phyloP scores from a whole-genome alignment of 495 filamentous ascomycete species.

The Aspergillus diversus region DNA sequence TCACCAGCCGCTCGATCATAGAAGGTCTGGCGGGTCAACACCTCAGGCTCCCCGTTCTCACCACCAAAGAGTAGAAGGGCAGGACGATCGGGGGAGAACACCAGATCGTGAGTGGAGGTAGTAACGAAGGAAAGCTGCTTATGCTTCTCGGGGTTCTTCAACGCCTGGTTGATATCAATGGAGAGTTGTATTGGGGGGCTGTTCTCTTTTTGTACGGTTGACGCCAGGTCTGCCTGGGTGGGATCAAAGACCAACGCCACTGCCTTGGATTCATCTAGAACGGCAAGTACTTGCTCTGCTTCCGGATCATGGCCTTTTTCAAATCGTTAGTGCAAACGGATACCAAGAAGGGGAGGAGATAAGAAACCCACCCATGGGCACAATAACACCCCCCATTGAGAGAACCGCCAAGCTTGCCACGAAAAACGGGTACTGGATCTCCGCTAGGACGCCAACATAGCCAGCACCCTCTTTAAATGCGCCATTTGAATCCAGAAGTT shows the following conservation, averaged over 20 bases:
- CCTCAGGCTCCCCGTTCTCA: conserved; percentile 5
- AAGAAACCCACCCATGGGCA: conserved; percentile 17
- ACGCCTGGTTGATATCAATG: conserved; percentile 16
- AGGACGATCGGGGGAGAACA: conserved; percentile 8
- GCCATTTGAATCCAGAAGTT: conserved; percentile 9
- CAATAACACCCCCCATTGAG: conserved; percentile 18
- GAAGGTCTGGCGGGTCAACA: conserved; percentile 19
- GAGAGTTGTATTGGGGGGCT: conserved; percentile 1
- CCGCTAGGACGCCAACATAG: conserved; percentile 14
- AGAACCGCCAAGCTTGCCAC: conserved; percentile 21
- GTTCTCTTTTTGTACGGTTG: conserved; percentile 9
- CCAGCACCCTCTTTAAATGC: conserved; percentile 16
- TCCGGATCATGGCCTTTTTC: conserved; percentile 16
- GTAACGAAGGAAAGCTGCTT: not conserved
- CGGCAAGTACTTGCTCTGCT: conserved; percentile 13
- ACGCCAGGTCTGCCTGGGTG: conserved; percentile 10
- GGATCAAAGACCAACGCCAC: conserved; percentile 17
- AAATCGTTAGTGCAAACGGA: not conserved
- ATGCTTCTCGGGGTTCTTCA: conserved; percentile 11
- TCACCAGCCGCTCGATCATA: conserved; percentile 16
- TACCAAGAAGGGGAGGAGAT: not conserved
- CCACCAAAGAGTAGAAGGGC: conserved; percentile 17
- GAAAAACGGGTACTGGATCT: conserved; percentile 23
- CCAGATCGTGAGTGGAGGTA: conserved; percentile 2
- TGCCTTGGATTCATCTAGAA: conserved; percentile 16